Conservation (phyloP, 345 rosid species). For the Lagerstroemia speciosa region DNA sequence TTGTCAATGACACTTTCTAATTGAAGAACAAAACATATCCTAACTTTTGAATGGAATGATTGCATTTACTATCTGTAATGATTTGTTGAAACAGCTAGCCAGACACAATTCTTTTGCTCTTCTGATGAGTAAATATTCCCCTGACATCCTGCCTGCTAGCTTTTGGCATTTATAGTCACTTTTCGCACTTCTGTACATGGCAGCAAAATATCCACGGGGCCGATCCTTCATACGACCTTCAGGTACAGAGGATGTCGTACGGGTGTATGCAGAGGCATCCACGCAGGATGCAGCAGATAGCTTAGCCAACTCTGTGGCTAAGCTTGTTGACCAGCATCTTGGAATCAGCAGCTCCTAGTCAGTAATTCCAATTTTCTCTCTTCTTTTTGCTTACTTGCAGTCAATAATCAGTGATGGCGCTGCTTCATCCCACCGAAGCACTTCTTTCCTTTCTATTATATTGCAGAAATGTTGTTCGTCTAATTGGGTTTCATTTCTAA, state of each 20-base stretch:
- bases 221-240: conserved; percentile 84
- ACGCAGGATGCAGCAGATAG: conserved; percentile 70
- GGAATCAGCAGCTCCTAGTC: conserved; percentile 19
- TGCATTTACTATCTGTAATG: not conserved
- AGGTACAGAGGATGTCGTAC: conserved; percentile 89
- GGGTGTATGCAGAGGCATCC: conserved; percentile 90
- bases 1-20: not conserved
- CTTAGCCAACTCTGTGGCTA: conserved; percentile 59
- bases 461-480: not conserved
- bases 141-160: not conserved
- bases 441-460: not conserved
- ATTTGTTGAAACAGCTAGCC: not conserved
- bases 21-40: not conserved
- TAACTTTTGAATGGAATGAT: not conserved
- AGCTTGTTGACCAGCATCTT: conserved; percentile 53
- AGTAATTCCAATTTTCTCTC: not conserved
- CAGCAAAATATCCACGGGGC: conserved; percentile 53
- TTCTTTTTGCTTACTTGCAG: not conserved
- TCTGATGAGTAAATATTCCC: not conserved
- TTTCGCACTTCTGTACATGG: not conserved
- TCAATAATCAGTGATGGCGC: not conserved
- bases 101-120: not conserved
- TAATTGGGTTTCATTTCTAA: not conserved
- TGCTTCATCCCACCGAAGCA: not conserved
- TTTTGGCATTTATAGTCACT: not conserved